A percentile compares a stretch with the other conserved stretches of the same genome.
Conservation (phyloP, 1,139 yeast genomes). For the Lodderomyces pseudojiufengensis region DNA sequence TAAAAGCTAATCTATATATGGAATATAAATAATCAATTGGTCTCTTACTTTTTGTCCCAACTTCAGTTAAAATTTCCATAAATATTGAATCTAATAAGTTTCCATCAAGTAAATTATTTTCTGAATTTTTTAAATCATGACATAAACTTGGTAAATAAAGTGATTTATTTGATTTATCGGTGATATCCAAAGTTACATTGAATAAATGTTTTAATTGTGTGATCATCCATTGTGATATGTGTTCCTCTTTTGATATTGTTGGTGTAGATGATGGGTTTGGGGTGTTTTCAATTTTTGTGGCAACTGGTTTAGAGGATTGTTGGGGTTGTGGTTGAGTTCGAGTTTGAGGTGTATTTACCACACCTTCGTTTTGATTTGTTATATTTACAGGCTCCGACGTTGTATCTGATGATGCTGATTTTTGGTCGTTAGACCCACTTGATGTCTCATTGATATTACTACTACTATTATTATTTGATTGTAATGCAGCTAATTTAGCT, state of each 20-base stretch:
- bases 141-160: conserved; percentile 36
- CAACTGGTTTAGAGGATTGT: conserved; percentile 1
- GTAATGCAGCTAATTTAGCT: conserved; percentile 40
- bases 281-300: conserved; percentile 2
- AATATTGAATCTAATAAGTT: conserved; percentile 45
- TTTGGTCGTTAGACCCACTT: conserved; percentile 9
- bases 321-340: conserved; percentile 1
- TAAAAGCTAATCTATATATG: conserved; percentile 40
- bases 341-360: too few relatives aligned
- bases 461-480: too few relatives aligned
- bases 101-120: conserved; percentile 18
- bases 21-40: conserved; percentile 48
- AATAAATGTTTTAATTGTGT: conserved; percentile 36
- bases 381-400: not conserved
- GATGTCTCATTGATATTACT: conserved; percentile 8
- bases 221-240: conserved; percentile 28
- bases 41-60: conserved; percentile 36
- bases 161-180: conserved; percentile 12
- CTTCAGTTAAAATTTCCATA: conserved; percentile 53
- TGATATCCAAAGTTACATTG: conserved; percentile 28
- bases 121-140: conserved; percentile 28
- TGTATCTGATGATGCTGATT: not conserved
- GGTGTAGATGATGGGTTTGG: conserved; percentile 3
- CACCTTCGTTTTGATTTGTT: not conserved
- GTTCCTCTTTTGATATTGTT: conserved; percentile 15